Percentiles rank a stretch among this genome's conserved stretches.
Evolutionary conservation across 1,284 basidiomycete genomes (phyloP).

Genomic region (Irpex lacteus): DNA sequence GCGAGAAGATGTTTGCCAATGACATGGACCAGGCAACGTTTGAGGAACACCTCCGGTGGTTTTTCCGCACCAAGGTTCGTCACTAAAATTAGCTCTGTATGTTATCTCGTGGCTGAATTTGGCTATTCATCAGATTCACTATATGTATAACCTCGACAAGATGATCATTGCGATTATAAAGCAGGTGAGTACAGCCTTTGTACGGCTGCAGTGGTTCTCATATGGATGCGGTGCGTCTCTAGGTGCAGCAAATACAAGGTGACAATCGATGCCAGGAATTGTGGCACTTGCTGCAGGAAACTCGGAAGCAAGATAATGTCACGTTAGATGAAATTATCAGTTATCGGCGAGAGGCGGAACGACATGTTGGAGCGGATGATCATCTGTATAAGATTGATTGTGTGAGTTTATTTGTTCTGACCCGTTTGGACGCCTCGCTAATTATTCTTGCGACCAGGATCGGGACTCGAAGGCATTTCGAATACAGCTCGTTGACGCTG

Average conservation of each 20-base stretch:
- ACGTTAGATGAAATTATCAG: slow-evolving; percentile 82
- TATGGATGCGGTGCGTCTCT: slow-evolving; percentile 4
- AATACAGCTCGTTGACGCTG: slow-evolving; percentile 75
- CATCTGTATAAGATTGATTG: slow-evolving; percentile 91
- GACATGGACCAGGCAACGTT: slow-evolving; percentile 89
- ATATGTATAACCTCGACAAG: slow-evolving; percentile 91
- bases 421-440: not conserved
- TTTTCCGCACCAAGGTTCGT: slow-evolving; percentile 91
- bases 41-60: slow-evolving; percentile 95
- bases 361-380: slow-evolving; percentile 84
- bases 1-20: slow-evolving; percentile 90
- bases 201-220: not conserved
- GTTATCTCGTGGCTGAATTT: not conserved
- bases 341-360: slow-evolving; percentile 89
- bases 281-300: slow-evolving; percentile 59
- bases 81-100: slow-evolving; percentile 5
- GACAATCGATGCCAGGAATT: slow-evolving; percentile 75
- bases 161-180: slow-evolving; percentile 85
- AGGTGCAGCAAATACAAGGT: slow-evolving; percentile 83
- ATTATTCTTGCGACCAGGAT: slow-evolving; percentile 43
- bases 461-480: slow-evolving; percentile 59
- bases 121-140: slow-evolving; percentile 60
- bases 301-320: slow-evolving; percentile 46
- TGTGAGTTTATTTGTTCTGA: slow-evolving; percentile 47
- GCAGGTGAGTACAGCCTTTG: slow-evolving; percentile 54